phyloP scores from a whole-genome alignment of 2,329 filamentous ascomycete genomes.

The Trichophyton mentagrophytes region DNA sequence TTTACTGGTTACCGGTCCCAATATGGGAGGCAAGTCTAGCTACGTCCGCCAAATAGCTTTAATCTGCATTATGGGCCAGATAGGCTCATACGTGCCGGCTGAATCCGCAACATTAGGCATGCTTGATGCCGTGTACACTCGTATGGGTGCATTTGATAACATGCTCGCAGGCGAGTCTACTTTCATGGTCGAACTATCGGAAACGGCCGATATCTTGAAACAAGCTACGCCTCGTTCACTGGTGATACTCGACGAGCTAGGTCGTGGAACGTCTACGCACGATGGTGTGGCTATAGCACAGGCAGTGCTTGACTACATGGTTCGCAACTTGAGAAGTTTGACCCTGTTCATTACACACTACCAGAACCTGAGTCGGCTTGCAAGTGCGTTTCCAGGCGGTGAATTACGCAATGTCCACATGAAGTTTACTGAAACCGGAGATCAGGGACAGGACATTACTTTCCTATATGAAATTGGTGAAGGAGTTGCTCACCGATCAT shows the following conservation, averaged over 20 bases:
- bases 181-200: conserved; percentile 95
- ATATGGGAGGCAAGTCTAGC: conserved; percentile 98
- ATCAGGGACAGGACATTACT: conserved; percentile 58
- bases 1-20: conserved; percentile 85
- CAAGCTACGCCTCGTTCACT: conserved; percentile 72
- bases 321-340: conserved; percentile 59
- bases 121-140: conserved; percentile 82
- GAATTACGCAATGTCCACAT: conserved; percentile 85
- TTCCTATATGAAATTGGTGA: conserved; percentile 89
- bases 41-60: conserved; percentile 89
- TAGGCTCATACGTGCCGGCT: conserved; percentile 88
- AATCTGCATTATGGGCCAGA: conserved; percentile 84
- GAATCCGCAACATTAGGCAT: conserved; percentile 61
- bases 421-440: conserved; percentile 55
- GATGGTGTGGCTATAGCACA: conserved; percentile 94
- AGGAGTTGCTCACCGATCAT: conserved; percentile 84
- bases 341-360: conserved; percentile 98
- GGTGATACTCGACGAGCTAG: conserved; percentile 88
- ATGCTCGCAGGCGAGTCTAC: conserved; percentile 89
- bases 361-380: conserved; percentile 67
- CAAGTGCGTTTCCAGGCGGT: conserved; percentile 50
- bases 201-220: conserved; percentile 83
- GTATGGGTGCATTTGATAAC: conserved; percentile 93
- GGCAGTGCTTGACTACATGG: conserved; percentile 74
- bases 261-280: conserved; percentile 84